These are phyloP conservation scores for Penicillium sp. DNA, from an alignment of 2,329 filamentous ascomycete genomes.

Conservation along the genomic window DNA sequence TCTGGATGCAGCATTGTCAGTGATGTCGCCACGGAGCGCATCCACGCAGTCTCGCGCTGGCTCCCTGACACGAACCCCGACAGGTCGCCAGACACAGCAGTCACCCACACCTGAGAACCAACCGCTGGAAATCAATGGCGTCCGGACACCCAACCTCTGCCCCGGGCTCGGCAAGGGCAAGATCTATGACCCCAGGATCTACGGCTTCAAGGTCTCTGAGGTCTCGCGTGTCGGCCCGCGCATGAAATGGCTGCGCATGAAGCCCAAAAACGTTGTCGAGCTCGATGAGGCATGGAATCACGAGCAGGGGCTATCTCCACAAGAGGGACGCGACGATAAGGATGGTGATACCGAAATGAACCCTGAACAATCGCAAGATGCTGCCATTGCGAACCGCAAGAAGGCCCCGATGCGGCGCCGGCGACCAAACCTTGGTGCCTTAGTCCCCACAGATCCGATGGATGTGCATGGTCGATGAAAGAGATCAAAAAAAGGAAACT, in stretches of 20 bases:
- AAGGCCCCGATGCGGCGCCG: conserved; percentile 45
- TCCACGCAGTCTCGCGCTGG: conserved; percentile 35
- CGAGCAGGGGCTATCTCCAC: conserved; percentile 23
- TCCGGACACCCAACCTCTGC: conserved; percentile 81
- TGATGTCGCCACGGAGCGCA: conserved; percentile 24
- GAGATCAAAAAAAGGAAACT: neutral
- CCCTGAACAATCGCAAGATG: conserved; percentile 33
- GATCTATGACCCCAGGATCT: conserved; percentile 94
- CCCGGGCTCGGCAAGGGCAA: conserved; percentile 77
- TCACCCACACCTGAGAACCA: conserved; percentile 44
- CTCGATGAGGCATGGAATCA: conserved; percentile 66
- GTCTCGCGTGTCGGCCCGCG: conserved; percentile 83
- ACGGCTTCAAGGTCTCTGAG: conserved; percentile 93
- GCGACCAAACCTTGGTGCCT: conserved; percentile 25
- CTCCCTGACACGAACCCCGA: conserved; percentile 28
- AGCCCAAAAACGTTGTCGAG: conserved; percentile 74
- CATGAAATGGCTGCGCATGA: conserved; percentile 93
- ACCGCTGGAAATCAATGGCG: conserved; percentile 70
- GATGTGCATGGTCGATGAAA: conserved; percentile 31
- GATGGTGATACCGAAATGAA: conserved; percentile 43
- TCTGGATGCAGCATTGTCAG: conserved; percentile 49
- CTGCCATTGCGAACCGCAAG: conserved; percentile 41
- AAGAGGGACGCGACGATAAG: conserved; percentile 25
- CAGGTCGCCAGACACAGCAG: conserved; percentile 24
- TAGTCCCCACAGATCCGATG: conserved; percentile 31